Evolutionary conservation across 176 grass and related monocot genomes (phyloP), one percentile per base, ranked within the genome.

Genomic region (Carex cristatella): DNA sequence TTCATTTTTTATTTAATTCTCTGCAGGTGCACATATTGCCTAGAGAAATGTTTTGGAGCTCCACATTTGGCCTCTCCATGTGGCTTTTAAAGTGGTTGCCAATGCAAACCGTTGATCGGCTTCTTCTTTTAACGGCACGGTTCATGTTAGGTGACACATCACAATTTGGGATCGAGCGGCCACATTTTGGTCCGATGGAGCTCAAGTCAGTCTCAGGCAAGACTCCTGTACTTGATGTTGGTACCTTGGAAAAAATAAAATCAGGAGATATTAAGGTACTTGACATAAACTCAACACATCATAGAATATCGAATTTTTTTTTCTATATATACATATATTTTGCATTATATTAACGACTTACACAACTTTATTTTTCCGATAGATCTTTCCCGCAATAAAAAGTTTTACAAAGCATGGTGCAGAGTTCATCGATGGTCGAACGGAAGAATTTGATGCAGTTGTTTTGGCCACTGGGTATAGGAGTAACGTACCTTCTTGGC

Each of bases 401-500:
- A 61, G 56, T 53, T 94, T 98, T 18, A 61, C 27, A 1, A 88
- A 90, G 31, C 63, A 94, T 1, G 88, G 83, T 19, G 89, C 87
- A 46, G 93, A 95, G 61, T 98, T 98, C 15, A 81, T 89, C 0
- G 93, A 95, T 2, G 95, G 91, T 10, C 91, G 67, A n/a, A 42
- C 1, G 2, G 85, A 90, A 87, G 74, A 86, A 4, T 98, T 95
- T 14, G 93, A 98, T 15, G 81, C 55, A 16, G 87, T 95, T 7
- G 84, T 98, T 13, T 87, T 98, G 16, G 95, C 95, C 23, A 98
- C 95, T 0, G 95, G 95, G 10, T 98, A 92, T 40, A 89, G 77
- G 75, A 98, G 93, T 60, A 98, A 98, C 69, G 95, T 95, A 19
- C 87, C 93, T 69, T 87, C 83, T 76, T 98, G 95, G 95, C 83